Evolutionary conservation across 257 asterid species (phyloP).

Genomic region (Scutellaria baicalensis): DNA sequence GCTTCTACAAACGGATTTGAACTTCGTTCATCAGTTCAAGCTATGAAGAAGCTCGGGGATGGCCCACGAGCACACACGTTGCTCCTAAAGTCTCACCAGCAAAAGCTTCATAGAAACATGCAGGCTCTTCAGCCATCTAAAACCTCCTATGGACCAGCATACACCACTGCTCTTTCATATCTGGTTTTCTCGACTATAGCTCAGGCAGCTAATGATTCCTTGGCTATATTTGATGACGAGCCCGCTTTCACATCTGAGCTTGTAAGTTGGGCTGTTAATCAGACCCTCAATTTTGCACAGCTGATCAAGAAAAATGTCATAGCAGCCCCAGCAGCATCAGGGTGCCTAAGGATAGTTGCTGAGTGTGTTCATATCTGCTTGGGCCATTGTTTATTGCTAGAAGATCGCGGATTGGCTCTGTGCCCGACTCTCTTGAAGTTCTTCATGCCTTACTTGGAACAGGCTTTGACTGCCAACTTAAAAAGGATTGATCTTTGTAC

Average conservation of each 20-base stretch:
- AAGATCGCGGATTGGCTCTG: constrained; percentile 78
- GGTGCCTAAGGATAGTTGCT: constrained; percentile 69
- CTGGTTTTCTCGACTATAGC: constrained; percentile 75
- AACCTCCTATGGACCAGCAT: constrained; percentile 54
- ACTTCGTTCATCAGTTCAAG: constrained; percentile 66
- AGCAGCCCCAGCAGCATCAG: constrained; percentile 85
- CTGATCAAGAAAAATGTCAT: constrained; percentile 56
- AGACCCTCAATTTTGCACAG: constrained; percentile 49
- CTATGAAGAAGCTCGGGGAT: constrained; percentile 71
- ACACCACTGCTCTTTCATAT: constrained; percentile 74
- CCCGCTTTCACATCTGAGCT: constrained; percentile 81
- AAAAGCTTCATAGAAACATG: constrained; percentile 44
- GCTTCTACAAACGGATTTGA: constrained; percentile 58
- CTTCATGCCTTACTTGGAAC: constrained; percentile 71
- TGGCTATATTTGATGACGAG: constrained; percentile 74
- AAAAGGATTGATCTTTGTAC: constrained; percentile 70
- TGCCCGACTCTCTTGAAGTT: constrained; percentile 66
- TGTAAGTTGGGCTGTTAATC: constrained; percentile 78
- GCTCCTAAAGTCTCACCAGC: constrained; percentile 67
- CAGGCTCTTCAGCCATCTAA: constrained; percentile 53
- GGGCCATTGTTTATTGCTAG: constrained; percentile 72
- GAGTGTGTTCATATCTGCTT: constrained; percentile 75
- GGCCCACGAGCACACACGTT: constrained; percentile 85
- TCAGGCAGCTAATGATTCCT: constrained; percentile 75
- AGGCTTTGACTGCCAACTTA: constrained; percentile 56